These are phyloP conservation scores for Eucalyptus cloeziana DNA, from an alignment of 345 rosid genomes.

Conservation along the genomic window DNA sequence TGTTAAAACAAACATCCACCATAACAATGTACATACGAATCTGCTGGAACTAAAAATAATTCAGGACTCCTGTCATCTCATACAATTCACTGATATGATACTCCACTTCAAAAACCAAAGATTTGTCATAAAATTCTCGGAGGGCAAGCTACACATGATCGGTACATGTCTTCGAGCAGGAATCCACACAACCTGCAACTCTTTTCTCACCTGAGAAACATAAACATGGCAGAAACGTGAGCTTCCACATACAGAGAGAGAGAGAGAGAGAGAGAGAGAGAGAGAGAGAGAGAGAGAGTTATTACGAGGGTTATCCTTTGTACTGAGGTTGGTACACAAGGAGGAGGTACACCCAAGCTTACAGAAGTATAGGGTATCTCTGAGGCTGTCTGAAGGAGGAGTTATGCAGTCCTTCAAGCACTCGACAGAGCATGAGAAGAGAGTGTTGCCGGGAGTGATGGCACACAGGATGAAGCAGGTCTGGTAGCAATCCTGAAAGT, in stretches of 20 bases:
- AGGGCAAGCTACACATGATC: neutral
- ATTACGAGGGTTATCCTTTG: slow-evolving; percentile 22
- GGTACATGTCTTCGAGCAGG: slow-evolving; percentile 20
- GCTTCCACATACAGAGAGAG: neutral
- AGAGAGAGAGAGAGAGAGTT: neutral
- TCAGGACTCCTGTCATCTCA: neutral
- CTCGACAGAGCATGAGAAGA: slow-evolving; percentile 1
- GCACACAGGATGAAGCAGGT: slow-evolving; percentile 18
- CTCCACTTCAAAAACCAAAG: neutral
- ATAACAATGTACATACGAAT: neutral
- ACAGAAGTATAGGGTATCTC: slow-evolving; percentile 10
- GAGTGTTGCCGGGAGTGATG: neutral
- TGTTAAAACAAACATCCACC: neutral
- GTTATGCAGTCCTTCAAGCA: slow-evolving; percentile 27
- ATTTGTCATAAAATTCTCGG: neutral
- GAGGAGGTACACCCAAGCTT: slow-evolving; percentile 34
- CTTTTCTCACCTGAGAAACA: slow-evolving; percentile 13
- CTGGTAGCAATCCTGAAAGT: slow-evolving; percentile 17
- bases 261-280: neutral
- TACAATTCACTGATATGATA: neutral
- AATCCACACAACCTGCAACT: slow-evolving; percentile 26
- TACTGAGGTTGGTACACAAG: slow-evolving; percentile 25
- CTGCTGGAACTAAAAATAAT: neutral
- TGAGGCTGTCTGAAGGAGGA: neutral
- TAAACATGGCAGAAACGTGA: neutral